A percentile compares a stretch with the other conserved stretches of the same genome.
Conservation (phyloP, 371 early-diverging fungal species). For the Rhizopus stolonifer region DNA sequence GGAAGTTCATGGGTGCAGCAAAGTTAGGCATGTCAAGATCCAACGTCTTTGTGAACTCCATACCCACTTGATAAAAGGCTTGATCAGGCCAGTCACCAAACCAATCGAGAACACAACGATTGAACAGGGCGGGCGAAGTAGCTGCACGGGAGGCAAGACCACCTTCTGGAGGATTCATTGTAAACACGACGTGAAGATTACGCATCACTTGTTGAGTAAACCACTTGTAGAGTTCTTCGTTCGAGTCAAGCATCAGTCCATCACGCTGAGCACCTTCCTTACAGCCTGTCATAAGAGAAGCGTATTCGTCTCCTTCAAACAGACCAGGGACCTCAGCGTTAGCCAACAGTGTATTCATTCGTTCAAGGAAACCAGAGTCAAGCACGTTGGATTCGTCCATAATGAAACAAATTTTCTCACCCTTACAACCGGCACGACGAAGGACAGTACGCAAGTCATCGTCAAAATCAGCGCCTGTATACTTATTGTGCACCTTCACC, state of each 20-base stretch:
- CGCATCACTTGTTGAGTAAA: slow-evolving; percentile 95
- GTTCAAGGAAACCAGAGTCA: slow-evolving; percentile 95
- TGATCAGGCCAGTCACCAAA: slow-evolving; percentile 98
- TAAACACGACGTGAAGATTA: slow-evolving; percentile 98
- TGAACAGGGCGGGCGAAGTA: slow-evolving; percentile 98
- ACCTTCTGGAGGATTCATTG: slow-evolving; percentile 98
- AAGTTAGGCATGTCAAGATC: slow-evolving; percentile 85
- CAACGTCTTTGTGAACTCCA: slow-evolving; percentile 88
- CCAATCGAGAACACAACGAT: slow-evolving; percentile 99
- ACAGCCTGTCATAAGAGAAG: slow-evolving; percentile 92
- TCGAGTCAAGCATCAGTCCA: slow-evolving; percentile 90
- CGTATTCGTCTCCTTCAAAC: slow-evolving; percentile 97
- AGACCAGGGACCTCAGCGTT: slow-evolving; percentile 98
- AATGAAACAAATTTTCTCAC: slow-evolving; percentile 97
- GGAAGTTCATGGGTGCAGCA: slow-evolving; percentile 71
- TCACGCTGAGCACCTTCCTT: slow-evolving; percentile 94
- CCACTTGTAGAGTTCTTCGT: slow-evolving; percentile 97
- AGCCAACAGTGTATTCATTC: slow-evolving; percentile 98
- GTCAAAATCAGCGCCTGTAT: slow-evolving; percentile 96
- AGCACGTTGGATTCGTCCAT: slow-evolving; percentile 98
- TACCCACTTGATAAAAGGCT: slow-evolving; percentile 97
- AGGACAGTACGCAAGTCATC: slow-evolving; percentile 93
- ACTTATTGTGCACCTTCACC: slow-evolving; percentile 95
- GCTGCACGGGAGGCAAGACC: slow-evolving; percentile 93
- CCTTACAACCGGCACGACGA: slow-evolving; percentile 92